Conservation (phyloP, 2,329 filamentous ascomycete species). For the Neofusicoccum laricinum region DNA sequence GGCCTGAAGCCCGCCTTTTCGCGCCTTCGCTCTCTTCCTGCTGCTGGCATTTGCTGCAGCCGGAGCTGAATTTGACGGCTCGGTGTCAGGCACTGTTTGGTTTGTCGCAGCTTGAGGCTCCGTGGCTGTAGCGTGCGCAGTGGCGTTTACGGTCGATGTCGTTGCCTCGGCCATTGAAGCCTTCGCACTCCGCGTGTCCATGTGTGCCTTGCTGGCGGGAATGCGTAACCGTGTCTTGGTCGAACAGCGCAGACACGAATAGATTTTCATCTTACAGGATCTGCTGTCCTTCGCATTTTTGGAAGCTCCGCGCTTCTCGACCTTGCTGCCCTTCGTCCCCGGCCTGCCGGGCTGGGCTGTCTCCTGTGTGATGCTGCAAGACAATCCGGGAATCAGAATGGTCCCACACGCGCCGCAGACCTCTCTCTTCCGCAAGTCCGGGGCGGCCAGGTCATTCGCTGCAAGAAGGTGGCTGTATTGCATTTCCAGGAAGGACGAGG, state of each 20-base stretch:
- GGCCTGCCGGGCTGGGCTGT: not conserved
- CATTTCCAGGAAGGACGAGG: conserved; percentile 31
- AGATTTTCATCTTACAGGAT: conserved; percentile 23
- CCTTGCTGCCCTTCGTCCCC: not conserved
- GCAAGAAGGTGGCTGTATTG: conserved; percentile 26
- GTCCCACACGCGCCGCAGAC: conserved; percentile 39
- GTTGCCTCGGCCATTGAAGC: conserved; percentile 4
- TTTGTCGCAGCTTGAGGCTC: not conserved
- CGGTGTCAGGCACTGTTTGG: not conserved
- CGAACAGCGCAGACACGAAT: conserved; percentile 31
- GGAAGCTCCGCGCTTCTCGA: not conserved
- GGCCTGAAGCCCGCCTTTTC: conserved; percentile 55
- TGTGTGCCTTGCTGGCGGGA: conserved; percentile 22
- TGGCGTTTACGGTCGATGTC: not conserved
- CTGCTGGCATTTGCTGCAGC: conserved; percentile 45
- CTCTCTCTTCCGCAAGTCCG: conserved; percentile 17
- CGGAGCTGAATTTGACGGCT: not conserved
- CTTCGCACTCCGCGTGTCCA: conserved; percentile 22
- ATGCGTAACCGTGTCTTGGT: conserved; percentile 27
- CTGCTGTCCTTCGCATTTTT: not conserved
- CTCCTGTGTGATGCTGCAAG: conserved; percentile 25
- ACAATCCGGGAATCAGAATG: conserved; percentile 36
- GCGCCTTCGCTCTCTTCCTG: conserved; percentile 55
- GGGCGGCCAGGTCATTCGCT: conserved; percentile 27
- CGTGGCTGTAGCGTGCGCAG: not conserved